phyloP scores from a whole-genome alignment of 2,329 filamentous ascomycete species.

The Berkeleyomyces rouxiae region DNA sequence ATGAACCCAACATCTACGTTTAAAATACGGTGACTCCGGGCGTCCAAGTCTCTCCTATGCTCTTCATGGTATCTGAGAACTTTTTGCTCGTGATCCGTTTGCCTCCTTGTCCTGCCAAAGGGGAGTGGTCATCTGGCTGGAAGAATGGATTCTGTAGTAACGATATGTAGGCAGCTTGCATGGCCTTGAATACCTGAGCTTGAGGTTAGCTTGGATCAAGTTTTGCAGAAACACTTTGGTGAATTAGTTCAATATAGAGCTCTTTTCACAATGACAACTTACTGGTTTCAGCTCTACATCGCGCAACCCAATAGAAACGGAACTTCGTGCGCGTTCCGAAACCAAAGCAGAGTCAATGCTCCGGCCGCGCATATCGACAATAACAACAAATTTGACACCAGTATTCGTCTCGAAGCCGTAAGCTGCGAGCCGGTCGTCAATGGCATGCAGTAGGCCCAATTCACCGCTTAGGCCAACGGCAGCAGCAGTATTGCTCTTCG shows the following conservation, averaged over 20 bases:
- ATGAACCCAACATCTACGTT: constrained; percentile 16
- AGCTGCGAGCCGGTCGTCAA: constrained; percentile 82
- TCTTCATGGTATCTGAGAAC: constrained; percentile 68
- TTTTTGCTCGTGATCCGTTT: constrained; percentile 64
- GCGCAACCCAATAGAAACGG: constrained; percentile 47
- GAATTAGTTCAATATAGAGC: neutral
- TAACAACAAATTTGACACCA: constrained; percentile 73
- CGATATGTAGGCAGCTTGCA: constrained; percentile 82
- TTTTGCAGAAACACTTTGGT: neutral
- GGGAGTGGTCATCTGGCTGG: constrained; percentile 67
- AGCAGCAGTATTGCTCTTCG: constrained; percentile 51
- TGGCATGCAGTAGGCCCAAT: constrained; percentile 76
- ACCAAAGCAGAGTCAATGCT: constrained; percentile 23
- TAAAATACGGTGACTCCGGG: constrained; percentile 51
- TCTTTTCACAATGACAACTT: neutral
- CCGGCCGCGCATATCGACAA: constrained; percentile 78
- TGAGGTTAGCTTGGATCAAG: neutral
- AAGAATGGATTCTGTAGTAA: constrained; percentile 92
- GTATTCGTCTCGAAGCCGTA: constrained; percentile 98
- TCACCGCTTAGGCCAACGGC: constrained; percentile 52
- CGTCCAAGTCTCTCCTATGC: constrained; percentile 72
- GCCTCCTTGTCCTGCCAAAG: constrained; percentile 34
- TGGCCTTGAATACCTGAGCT: constrained; percentile 54
- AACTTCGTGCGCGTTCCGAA: constrained; percentile 16
- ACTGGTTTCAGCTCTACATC: constrained; percentile 76